Percentiles rank a stretch among this genome's conserved stretches.
Conservation (phyloP, 2,329 filamentous ascomycete species). For the Pestalotiopsis sp. region DNA sequence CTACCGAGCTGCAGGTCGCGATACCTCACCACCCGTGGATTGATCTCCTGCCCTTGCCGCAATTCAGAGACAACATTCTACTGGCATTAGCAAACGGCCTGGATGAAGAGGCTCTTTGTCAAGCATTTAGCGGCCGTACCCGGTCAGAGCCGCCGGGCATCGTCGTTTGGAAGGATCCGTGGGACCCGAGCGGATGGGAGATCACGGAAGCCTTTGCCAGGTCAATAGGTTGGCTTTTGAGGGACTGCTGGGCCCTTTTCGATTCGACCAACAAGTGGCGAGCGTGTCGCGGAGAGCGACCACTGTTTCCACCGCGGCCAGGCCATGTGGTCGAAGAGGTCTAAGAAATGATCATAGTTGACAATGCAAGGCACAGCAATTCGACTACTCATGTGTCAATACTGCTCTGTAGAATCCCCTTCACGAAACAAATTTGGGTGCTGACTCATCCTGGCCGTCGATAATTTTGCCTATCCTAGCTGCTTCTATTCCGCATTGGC, state of each 20-base stretch:
- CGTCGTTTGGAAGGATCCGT: slow-evolving; percentile 21
- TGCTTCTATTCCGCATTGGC: too few species aligned
- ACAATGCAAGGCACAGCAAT: neutral
- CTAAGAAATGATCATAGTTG: neutral
- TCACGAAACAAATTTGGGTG: neutral
- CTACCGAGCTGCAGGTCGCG: slow-evolving; percentile 32
- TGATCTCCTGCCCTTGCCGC: slow-evolving; percentile 37
- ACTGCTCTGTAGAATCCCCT: neutral
- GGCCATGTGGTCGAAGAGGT: neutral
- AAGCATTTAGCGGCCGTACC: slow-evolving; percentile 8
- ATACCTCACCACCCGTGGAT: slow-evolving; percentile 37
- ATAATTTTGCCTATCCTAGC: too few species aligned
- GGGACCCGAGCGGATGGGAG: slow-evolving; percentile 19
- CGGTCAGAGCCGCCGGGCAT: slow-evolving; percentile 6
- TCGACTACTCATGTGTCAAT: neutral
- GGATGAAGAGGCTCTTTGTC: slow-evolving; percentile 25
- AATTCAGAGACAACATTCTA: slow-evolving; percentile 36
- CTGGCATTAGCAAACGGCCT: slow-evolving; percentile 6
- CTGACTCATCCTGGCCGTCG: too few species aligned
- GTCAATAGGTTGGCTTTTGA: slow-evolving; percentile 17
- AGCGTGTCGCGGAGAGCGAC: slow-evolving; percentile 17
- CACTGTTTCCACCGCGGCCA: slow-evolving; percentile 14
- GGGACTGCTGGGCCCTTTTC: slow-evolving; percentile 17
- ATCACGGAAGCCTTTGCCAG: slow-evolving; percentile 17
- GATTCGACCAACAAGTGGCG: slow-evolving; percentile 20